Evolutionary conservation across 192 early-diverging fungal species (phyloP), one percentile per base, ranked within the genome.

Genomic region (Mortierella hygrophila): DNA sequence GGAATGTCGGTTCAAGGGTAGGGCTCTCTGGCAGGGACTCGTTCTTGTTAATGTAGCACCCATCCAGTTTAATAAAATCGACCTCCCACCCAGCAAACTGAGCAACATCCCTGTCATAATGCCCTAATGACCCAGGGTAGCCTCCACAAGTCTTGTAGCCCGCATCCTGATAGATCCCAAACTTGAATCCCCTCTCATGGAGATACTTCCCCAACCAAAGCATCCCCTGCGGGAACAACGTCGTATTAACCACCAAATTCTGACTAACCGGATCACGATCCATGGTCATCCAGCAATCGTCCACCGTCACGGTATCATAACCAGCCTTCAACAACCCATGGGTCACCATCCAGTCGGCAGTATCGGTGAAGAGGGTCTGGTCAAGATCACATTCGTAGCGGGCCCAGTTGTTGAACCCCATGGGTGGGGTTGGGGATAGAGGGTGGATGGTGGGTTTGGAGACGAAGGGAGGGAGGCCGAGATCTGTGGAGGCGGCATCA

Each of bases 331-430:
- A 41, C 21, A 93, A 82, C 15, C 89, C 90, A 46, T 82, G 74
- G 15, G 74, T 52, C 38, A 91, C 77, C 54, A 94, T 81, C 32
- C 75, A 80, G 70, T 93, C 89, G 3, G 91, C 92, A 10, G 88
- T 89, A 15, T 91, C 78, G n/a, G 81, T 77, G 75, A 92, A 89
- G 68, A 93, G 75, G 16, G 78, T 47, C 70, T 93, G 92, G 80
- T 92, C 75, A 46, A 93, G 85, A 37, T 88, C 65, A 71, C 92
- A 93, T 32, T 80, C 89, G 76, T 85, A 93, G 29, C 84, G 70
- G 69, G 92, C 92, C 93, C 93, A 93, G 60, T 88, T 89, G 88
- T 92, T 91, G 87, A 89, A 92, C 4, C 91, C 91, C 92, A 93
- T 91, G 38, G 85, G 88, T 18, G 83, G 83, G 4, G 83, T 85